phyloP scores from a whole-genome alignment of 2,329 filamentous ascomycete species.

The Pochonia chlamydosporia region DNA sequence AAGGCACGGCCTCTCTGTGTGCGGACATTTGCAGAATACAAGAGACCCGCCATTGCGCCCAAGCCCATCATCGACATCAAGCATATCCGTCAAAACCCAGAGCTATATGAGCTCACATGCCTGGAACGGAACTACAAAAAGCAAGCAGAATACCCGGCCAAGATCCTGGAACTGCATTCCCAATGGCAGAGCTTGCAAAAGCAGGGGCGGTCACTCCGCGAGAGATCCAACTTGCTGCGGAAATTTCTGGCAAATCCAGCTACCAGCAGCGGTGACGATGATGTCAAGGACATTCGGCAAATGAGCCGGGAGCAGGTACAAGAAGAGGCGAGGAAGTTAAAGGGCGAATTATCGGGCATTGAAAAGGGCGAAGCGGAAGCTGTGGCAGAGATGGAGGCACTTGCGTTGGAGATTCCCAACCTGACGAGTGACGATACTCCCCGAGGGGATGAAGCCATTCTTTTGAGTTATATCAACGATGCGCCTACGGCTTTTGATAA shows the following conservation, averaged over 20 bases:
- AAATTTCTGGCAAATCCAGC: slow-evolving; percentile 46
- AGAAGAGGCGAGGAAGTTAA: slow-evolving; percentile 58
- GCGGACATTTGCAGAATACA: slow-evolving; percentile 21
- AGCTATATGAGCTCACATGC: slow-evolving; percentile 78
- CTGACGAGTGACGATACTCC: slow-evolving; percentile 75
- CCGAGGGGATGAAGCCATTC: slow-evolving; percentile 54
- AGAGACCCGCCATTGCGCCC: slow-evolving; percentile 65
- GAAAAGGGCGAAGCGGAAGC: slow-evolving; percentile 57
- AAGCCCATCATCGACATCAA: slow-evolving; percentile 78
- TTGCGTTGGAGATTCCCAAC: slow-evolving; percentile 81
- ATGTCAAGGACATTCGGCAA: slow-evolving; percentile 26
- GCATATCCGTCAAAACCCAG: slow-evolving; percentile 80
- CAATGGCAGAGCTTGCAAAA: slow-evolving; percentile 56
- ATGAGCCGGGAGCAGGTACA: slow-evolving; percentile 49
- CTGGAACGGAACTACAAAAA: slow-evolving; percentile 73
- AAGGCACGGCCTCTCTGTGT: slow-evolving; percentile 9
- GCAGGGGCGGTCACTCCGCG: slow-evolving; percentile 54
- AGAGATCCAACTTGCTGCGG: slow-evolving; percentile 60
- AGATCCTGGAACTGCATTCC: slow-evolving; percentile 50
- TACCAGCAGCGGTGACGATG: slow-evolving; percentile 37
- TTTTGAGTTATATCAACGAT: slow-evolving; percentile 76
- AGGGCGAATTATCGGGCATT: slow-evolving; percentile 54
- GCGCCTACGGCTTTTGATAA: slow-evolving; percentile 39
- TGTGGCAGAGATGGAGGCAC: slow-evolving; percentile 59
- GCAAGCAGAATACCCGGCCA: slow-evolving; percentile 47